Conservation (phyloP, 164 flowering plant species). For the Vitis cinerea region DNA sequence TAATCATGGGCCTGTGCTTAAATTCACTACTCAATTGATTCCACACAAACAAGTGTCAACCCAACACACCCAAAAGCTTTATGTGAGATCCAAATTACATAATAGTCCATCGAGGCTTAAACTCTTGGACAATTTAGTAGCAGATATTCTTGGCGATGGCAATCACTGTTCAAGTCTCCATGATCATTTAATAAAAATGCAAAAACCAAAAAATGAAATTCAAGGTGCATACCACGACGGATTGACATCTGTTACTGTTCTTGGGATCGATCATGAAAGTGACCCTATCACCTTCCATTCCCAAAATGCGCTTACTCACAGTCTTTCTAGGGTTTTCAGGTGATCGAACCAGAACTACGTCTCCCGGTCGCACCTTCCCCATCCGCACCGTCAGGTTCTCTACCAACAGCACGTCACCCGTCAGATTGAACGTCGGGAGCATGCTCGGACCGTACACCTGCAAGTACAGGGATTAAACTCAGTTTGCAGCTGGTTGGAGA, state of each 20-base stretch:
- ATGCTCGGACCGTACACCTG: constrained; percentile 71
- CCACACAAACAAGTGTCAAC: too few relatives aligned
- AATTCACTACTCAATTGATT: too few relatives aligned
- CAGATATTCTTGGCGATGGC: too few relatives aligned
- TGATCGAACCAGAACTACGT: constrained; percentile 51
- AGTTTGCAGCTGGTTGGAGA: background rate
- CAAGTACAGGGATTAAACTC: background rate
- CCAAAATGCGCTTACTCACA: constrained; percentile 53
- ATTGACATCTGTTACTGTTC: constrained; percentile 4
- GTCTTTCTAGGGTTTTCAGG: constrained; percentile 48
- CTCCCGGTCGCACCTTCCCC: constrained; percentile 49
- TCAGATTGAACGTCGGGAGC: constrained; percentile 59
- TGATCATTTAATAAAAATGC: too few relatives aligned
- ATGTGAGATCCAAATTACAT: too few relatives aligned
- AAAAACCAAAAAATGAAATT: too few relatives aligned
- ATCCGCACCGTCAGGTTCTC: constrained; percentile 44
- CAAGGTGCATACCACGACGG: constrained; percentile 28
- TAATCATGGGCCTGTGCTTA: too few relatives aligned
- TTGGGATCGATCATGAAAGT: constrained; percentile 33
- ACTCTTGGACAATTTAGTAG: too few relatives aligned
- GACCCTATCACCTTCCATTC: constrained; percentile 56
- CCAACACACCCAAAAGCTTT: too few relatives aligned
- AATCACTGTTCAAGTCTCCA: too few relatives aligned
- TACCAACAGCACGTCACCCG: constrained; percentile 50
- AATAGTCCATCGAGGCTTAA: too few relatives aligned